phyloP scores from a whole-genome alignment of 768 basidiomycete species.

The Coprinopsis cinerea region DNA sequence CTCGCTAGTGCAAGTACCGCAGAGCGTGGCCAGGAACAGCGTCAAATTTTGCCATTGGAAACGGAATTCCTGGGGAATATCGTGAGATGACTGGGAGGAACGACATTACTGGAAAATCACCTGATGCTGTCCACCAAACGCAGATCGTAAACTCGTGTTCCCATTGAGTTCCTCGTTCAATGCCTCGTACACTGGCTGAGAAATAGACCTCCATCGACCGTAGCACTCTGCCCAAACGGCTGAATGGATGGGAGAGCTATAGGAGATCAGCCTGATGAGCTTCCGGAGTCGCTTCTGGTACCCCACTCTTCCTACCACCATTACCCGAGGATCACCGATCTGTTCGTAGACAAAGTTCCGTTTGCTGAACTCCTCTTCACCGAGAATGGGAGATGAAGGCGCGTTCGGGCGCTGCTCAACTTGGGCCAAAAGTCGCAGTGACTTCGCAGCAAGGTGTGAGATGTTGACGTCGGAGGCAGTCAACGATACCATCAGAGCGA shows the following conservation, averaged over 20 bases:
- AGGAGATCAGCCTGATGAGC: conserved; percentile 57
- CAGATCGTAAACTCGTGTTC: conserved; percentile 21
- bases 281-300: conserved; percentile 79
- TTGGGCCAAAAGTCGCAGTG: conserved; percentile 61
- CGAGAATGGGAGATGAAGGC: conserved; percentile 42
- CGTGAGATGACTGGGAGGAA: not conserved
- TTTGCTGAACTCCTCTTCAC: conserved; percentile 59
- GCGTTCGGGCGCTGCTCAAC: conserved; percentile 59
- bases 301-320: conserved; percentile 71
- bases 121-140: conserved; percentile 23
- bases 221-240: conserved; percentile 84
- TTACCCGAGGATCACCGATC: conserved; percentile 67
- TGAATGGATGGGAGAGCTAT: conserved; percentile 60
- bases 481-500: conserved; percentile 65
- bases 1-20: conserved; percentile 57
- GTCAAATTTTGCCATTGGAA: conserved; percentile 85
- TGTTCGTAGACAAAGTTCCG: conserved; percentile 74
- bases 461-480: conserved; percentile 64
- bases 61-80: conserved; percentile 51
- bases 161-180: conserved; percentile 25
- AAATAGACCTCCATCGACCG: conserved; percentile 64
- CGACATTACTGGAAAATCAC: too few relatives aligned
- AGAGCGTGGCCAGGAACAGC: conserved; percentile 69
- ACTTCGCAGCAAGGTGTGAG: conserved; percentile 61
- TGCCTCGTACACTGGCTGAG: conserved; percentile 47